These are phyloP conservation scores for Yamadazyma atlantica DNA, from an alignment of 1,139 yeast genomes.

Conservation along the genomic window DNA sequence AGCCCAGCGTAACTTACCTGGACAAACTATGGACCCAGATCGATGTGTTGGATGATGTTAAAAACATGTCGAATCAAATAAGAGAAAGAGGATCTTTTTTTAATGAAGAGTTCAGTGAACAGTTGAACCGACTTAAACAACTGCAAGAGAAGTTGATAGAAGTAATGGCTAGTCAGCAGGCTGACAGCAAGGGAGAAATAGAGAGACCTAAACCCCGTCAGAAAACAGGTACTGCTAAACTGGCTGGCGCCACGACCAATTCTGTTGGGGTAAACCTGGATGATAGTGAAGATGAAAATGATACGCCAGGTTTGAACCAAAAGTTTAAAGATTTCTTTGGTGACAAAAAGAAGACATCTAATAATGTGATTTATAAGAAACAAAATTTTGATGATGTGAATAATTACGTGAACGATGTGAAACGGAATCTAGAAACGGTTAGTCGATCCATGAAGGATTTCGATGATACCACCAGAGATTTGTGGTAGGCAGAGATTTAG, in stretches of 20 bases:
- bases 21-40: constrained; percentile 87
- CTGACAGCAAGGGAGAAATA: constrained; percentile 12
- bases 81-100: constrained; percentile 57
- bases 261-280: constrained; percentile 2
- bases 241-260: constrained; percentile 3
- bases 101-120: constrained; percentile 57
- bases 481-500: too few species aligned
- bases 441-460: constrained; percentile 43
- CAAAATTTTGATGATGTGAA: constrained; percentile 42
- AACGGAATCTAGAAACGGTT: constrained; percentile 30
- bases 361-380: constrained; percentile 21
- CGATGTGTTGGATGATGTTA: constrained; percentile 82
- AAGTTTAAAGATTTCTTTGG: constrained; percentile 23
- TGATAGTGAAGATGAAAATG: constrained; percentile 13
- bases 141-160: constrained; percentile 63
- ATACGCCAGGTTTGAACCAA: constrained; percentile 4
- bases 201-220: background rate
- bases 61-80: constrained; percentile 59
- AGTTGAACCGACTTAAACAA: constrained; percentile 53
- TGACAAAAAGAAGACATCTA: constrained; percentile 12
- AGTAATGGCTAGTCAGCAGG: constrained; percentile 49
- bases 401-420: constrained; percentile 36
- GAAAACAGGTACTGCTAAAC: background rate
- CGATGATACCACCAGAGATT: constrained; percentile 37
- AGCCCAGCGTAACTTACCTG: constrained; percentile 58